A percentile compares a stretch with the other conserved stretches of the same genome.
These are phyloP conservation scores for Zygosaccharomyces siamensis DNA, from an alignment of 805 yeast genomes.

Conservation along the genomic window DNA sequence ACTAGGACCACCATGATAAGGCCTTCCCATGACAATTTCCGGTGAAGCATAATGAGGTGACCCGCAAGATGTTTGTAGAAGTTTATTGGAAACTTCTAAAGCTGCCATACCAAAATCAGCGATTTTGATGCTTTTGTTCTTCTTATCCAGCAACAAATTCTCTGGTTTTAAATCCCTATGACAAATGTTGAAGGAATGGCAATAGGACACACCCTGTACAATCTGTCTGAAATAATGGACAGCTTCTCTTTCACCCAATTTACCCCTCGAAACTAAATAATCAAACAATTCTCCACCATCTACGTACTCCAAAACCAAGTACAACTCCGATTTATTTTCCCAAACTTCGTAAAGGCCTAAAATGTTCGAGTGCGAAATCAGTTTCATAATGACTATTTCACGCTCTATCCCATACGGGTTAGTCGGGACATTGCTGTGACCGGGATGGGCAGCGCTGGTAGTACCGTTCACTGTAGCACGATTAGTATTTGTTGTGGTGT, in stretches of 20 bases:
- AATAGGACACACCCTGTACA: constrained; percentile 70
- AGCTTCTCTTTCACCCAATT: constrained; percentile 67
- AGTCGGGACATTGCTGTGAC: constrained; percentile 12
- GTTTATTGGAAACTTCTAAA: constrained; percentile 61
- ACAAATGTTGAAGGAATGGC: constrained; percentile 75
- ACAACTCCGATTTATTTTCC: constrained; percentile 91
- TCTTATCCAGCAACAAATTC: constrained; percentile 61
- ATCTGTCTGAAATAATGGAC: constrained; percentile 73
- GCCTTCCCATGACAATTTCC: constrained; percentile 72
- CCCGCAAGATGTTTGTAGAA: constrained; percentile 78
- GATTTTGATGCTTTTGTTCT: constrained; percentile 60
- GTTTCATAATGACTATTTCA: constrained; percentile 95
- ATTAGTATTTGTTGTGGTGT: constrained; percentile 8
- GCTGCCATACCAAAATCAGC: constrained; percentile 94
- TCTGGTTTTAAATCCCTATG: constrained; percentile 84
- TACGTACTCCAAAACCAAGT: constrained; percentile 72
- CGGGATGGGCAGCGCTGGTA: constrained; percentile 12
- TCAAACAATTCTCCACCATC: constrained; percentile 88
- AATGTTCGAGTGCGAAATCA: constrained; percentile 89
- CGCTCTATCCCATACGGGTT: constrained; percentile 92
- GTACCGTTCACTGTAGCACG: constrained; percentile 13
- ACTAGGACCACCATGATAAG: constrained; percentile 78
- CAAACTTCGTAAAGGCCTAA: constrained; percentile 94
- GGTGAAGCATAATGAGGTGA: constrained; percentile 90
- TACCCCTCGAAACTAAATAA: constrained; percentile 61